Evolutionary conservation across 768 basidiomycete genomes (phyloP), one percentile per base, ranked within the genome.

Genomic region (Kwoniella mangroviensis): DNA sequence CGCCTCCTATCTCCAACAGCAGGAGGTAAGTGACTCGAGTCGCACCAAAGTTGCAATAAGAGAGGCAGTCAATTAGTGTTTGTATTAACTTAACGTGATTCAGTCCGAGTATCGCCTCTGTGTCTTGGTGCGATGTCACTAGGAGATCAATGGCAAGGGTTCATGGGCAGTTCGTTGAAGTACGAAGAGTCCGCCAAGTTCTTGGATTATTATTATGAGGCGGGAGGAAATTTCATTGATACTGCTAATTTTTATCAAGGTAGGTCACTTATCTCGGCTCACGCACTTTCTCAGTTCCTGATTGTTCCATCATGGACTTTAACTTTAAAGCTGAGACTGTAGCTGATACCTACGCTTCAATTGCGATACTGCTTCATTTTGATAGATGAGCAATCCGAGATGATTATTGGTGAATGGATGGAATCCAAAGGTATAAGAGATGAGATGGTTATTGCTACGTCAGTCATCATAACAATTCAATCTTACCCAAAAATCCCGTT

Each of bases 381-480:
- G 6, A 34, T 34, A 63, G 85, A 88, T 66, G 88, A 87, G 68
- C 77, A 85, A 15, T 88, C 87, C 6, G 89, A 91, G 75, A 73
- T 80, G 65, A 85, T 86, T 73, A 83, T 88, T 28, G 88, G 88
- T 7, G 85, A 87, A 72, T 87, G 87, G 87, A 83, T 84, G 57
- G 82, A 84, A 41, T 63, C 73, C 59, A 79, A 85, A n/a, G 83
- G 82, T 0, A 85, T 85, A 62, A 81, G 86, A n/a, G 85, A 87
- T 70, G 84, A 86, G 55, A 79, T 87, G 1, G 84, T 86, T 49
- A 52, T 67, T 26, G 63, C 45, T 21, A 58, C 62, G 64, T 60
- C 58, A 55, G 54, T 63, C 17, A 56, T 42, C n/a, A 26, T 58
- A 9, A 26, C 10, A n/a, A 19, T 40, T 28, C 13, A 34, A 34